A percentile compares a stretch with the other conserved stretches of the same genome.
phyloP scores from a whole-genome alignment of 768 basidiomycete species.

The Phlebiopsis gigantea region DNA sequence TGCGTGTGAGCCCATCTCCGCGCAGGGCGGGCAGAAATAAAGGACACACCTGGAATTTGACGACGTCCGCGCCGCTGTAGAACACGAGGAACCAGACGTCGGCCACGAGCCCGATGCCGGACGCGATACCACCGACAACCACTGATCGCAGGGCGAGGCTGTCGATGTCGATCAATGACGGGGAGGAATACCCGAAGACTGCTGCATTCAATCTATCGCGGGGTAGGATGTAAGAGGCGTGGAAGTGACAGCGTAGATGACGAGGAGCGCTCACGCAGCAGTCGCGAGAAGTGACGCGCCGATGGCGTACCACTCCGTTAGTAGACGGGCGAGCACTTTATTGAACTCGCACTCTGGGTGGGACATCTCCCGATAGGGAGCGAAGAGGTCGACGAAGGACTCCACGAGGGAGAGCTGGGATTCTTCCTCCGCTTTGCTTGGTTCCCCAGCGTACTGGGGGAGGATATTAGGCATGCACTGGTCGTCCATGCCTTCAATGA shows the following conservation, averaged over 20 bases:
- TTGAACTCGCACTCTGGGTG: not conserved
- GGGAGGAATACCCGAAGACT: conserved; percentile 53
- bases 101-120: conserved; percentile 61
- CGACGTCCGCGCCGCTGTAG: conserved; percentile 48
- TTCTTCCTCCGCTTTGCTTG: conserved; percentile 9
- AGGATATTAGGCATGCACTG: conserved; percentile 2
- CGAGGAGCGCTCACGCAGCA: conserved; percentile 40
- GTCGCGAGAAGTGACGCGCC: conserved; percentile 62
- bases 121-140: conserved; percentile 53
- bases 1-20: not conserved
- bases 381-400: conserved; percentile 39
- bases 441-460: conserved; percentile 19
- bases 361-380: conserved; percentile 43
- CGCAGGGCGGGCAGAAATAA: not conserved
- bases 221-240: not conserved
- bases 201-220: conserved; percentile 40
- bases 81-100: conserved; percentile 62
- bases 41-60: conserved; percentile 45
- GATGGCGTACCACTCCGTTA: conserved; percentile 60
- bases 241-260: not conserved
- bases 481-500: not conserved
- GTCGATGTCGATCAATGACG: conserved; percentile 43
- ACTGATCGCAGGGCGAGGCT: conserved; percentile 44
- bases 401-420: conserved; percentile 13
- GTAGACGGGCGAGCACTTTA: conserved; percentile 37